Evolutionary conservation across 345 rosid genomes (phyloP).

Genomic region (Populus tremula): DNA sequence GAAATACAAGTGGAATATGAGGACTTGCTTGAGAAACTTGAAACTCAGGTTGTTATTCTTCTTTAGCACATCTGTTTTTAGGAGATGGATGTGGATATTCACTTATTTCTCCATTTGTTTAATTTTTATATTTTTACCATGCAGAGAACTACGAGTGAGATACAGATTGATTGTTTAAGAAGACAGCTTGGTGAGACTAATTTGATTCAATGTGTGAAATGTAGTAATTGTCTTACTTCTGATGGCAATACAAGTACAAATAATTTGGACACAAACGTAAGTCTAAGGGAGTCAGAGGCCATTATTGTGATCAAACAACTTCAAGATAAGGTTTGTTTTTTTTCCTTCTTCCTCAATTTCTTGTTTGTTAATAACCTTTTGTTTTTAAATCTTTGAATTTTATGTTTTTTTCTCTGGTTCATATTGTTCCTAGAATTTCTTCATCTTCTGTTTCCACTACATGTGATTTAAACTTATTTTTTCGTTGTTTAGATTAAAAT

Average conservation of each 20-base stretch:
- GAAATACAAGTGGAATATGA: conserved; percentile 61
- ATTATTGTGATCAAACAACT: conserved; percentile 75
- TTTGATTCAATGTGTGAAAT: conserved; percentile 22
- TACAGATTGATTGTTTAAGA: conserved; percentile 63
- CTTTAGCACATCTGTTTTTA: conserved; percentile 7
- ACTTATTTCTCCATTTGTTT: neutral
- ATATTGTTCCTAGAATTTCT: neutral
- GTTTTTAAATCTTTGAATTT: neutral
- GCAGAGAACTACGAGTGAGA: conserved; percentile 57
- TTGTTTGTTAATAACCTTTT: neutral
- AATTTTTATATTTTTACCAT: conserved; percentile 5
- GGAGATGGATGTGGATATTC: neutral
- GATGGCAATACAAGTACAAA: conserved; percentile 19
- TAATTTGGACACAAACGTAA: conserved; percentile 33
- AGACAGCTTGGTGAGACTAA: conserved; percentile 49
- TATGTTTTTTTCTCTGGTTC: neutral
- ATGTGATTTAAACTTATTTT: neutral
- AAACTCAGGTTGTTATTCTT: conserved; percentile 54
- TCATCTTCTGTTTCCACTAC: neutral
- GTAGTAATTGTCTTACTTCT: conserved; percentile 20
- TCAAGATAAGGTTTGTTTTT: conserved; percentile 69
- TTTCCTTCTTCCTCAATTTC: neutral
- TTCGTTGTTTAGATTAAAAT: conserved; percentile 48
- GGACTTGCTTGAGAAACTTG: conserved; percentile 57
- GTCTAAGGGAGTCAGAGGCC: conserved; percentile 58